Conservation (phyloP, 2,329 filamentous ascomycete species). For the Domatiomyces catenatus region DNA sequence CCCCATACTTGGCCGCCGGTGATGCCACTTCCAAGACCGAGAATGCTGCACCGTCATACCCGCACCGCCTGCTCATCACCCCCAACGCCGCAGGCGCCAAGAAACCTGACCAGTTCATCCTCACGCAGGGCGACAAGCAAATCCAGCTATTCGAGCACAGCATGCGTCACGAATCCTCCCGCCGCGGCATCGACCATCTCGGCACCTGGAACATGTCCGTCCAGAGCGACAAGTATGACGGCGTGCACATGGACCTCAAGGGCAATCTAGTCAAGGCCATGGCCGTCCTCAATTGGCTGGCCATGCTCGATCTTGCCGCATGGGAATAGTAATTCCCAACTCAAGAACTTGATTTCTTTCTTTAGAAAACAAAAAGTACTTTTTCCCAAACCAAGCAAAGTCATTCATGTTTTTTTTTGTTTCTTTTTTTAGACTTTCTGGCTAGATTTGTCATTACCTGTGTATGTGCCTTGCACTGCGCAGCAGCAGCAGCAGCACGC, state of each 20-base stretch:
- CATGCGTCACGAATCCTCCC: slow-evolving; percentile 22
- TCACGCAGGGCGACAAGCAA: slow-evolving; percentile 35
- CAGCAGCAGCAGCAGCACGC: too few relatives aligned
- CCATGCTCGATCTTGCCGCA: slow-evolving; percentile 7
- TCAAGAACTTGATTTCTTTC: too few relatives aligned
- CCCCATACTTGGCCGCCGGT: slow-evolving; percentile 8
- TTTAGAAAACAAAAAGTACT: not conserved
- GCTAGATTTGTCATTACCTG: too few relatives aligned
- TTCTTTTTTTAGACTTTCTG: too few relatives aligned
- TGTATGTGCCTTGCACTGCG: too few relatives aligned
- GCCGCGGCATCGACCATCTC: slow-evolving; percentile 29
- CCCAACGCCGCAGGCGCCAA: slow-evolving; percentile 33
- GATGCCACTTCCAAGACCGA: not conserved
- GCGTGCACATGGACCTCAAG: slow-evolving; percentile 34
- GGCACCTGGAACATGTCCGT: slow-evolving; percentile 39
- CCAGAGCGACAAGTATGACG: slow-evolving; percentile 34
- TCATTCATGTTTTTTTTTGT: too few relatives aligned
- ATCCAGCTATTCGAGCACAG: slow-evolving; percentile 32
- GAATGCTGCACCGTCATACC: slow-evolving; percentile 12
- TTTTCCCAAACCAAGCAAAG: not conserved
- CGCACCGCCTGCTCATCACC: slow-evolving; percentile 26
- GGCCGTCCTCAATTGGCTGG: slow-evolving; percentile 36
- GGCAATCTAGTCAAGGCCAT: slow-evolving; percentile 36
- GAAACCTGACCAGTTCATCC: slow-evolving; percentile 33
- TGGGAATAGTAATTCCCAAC: too few relatives aligned